These are phyloP conservation scores for Chamaecyparis obtusa DNA, from an alignment of 75 land plant species.

Conservation along the genomic window DNA sequence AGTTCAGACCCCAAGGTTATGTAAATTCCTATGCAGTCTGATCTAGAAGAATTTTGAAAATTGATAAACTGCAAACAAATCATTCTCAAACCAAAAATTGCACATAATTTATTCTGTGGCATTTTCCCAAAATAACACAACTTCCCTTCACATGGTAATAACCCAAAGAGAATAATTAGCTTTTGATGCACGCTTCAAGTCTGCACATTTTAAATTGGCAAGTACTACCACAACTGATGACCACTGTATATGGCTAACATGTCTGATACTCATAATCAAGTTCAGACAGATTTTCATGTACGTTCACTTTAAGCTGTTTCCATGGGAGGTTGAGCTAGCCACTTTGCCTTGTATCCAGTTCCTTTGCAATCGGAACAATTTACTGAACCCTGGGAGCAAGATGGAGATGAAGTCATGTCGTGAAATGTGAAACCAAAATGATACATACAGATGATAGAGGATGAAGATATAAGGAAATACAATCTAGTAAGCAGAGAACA, in stretches of 20 bases:
- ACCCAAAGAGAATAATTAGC: neutral
- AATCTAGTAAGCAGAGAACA: neutral
- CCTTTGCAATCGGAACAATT: conserved; percentile 89
- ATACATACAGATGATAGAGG: neutral
- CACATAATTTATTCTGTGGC: neutral
- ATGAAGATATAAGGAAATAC: neutral
- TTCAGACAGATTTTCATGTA: conserved; percentile 8
- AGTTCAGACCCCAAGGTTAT: too few relatives aligned
- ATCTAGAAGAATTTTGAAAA: too few relatives aligned
- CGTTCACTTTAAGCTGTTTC: conserved; percentile 14
- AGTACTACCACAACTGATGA: neutral
- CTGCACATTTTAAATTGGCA: neutral
- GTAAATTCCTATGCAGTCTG: too few relatives aligned
- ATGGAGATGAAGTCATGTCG: neutral
- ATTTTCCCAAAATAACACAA: neutral
- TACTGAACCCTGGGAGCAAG: conserved; percentile 56
- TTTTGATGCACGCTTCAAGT: neutral
- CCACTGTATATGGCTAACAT: neutral
- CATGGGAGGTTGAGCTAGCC: conserved; percentile 66
- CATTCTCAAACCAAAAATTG: neutral
- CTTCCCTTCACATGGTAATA: neutral
- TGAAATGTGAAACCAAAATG: neutral
- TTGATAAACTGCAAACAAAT: too few relatives aligned
- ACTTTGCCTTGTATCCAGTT: conserved; percentile 89
- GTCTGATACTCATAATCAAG: neutral